Evolutionary conservation across 371 early-diverging fungal genomes (phyloP), one percentile per base, ranked within the genome.

Genomic region (Coemansia sp.): DNA sequence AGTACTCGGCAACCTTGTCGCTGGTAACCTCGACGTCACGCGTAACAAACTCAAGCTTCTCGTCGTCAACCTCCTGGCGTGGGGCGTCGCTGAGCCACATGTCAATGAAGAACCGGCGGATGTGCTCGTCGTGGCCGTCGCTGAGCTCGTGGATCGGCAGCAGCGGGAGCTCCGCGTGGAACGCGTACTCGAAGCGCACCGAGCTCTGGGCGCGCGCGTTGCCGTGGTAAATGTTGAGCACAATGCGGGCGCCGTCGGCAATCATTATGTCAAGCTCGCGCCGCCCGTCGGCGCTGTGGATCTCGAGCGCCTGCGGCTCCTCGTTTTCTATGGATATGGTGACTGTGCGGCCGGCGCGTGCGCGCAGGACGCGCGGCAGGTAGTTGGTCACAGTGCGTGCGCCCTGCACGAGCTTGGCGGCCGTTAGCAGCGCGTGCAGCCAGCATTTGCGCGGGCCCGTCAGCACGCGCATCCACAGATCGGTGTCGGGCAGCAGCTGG

Each of bases 71-170:
- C 12, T 2, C 2, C 83, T 79, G 40, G 42, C 18, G 33, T 0
- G 31, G 1, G 24, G 16, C 2, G 24, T 34, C 49, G 14, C 29
- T 18, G 31, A 53, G 39, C 67, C 97, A 96, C 32, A 94, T 84
- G 61, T 86, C 84, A 57, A 83, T 85, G 81, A 93, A 97, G 80
- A 95, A 95, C 55, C 86, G 82, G 78, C 90, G 92, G 78, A 96
- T 90, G 58, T 93, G 85, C 55, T 90, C 88, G 72, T 94, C 94
- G 60, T 95, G 88, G n/a, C 89, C 91, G 70, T 89, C 88, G 91
- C 94, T 91, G 11, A 91, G 84, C 78, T 97, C 95, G 62, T 94
- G 96, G 63, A 97, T 88, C 38, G 90, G 88, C 60, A 93, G 88
- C 71, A 88, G 90, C 7, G 93, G 90, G 65, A 86, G 84, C 58